These are phyloP conservation scores for Thalassiosira allenii DNA, from an alignment of 352 stramenopile species.

Conservation along the genomic window DNA sequence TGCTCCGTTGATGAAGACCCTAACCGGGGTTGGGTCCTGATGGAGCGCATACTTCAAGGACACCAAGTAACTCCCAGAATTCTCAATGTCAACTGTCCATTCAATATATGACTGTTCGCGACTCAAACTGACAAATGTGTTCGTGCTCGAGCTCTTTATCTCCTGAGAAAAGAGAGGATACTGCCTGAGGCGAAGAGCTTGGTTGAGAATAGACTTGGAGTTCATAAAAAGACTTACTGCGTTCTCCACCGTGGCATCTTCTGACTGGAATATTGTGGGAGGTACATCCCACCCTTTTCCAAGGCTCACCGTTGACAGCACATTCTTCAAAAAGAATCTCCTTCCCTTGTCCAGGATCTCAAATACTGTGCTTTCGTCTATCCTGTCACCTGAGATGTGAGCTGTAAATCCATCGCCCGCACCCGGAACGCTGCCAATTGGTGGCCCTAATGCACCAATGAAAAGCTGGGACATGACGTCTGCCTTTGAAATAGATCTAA, in stretches of 20 bases:
- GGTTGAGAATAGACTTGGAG: too few relatives aligned
- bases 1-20: too few relatives aligned
- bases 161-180: too few relatives aligned
- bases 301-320: constrained; percentile 50
- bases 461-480: constrained; percentile 57
- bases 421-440: constrained; percentile 27
- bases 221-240: too few relatives aligned
- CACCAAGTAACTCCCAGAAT: constrained; percentile 39
- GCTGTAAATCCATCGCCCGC: constrained; percentile 33
- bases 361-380: constrained; percentile 58
- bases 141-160: too few relatives aligned
- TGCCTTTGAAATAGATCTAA: constrained; percentile 22
- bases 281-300: constrained; percentile 52
- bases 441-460: constrained; percentile 44
- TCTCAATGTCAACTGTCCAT: constrained; percentile 43
- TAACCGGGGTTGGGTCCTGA: background rate
- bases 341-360: constrained; percentile 62
- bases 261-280: constrained; percentile 55
- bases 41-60: constrained; percentile 46
- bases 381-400: constrained; percentile 21
- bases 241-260: constrained; percentile 45
- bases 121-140: background rate
- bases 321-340: constrained; percentile 66
- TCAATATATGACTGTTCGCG: constrained; percentile 29
- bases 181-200: too few relatives aligned